Evolutionary conservation across 1,284 basidiomycete species (phyloP), one percentile per base, ranked within the genome.

Genomic region (Malassezia obtusa): DNA sequence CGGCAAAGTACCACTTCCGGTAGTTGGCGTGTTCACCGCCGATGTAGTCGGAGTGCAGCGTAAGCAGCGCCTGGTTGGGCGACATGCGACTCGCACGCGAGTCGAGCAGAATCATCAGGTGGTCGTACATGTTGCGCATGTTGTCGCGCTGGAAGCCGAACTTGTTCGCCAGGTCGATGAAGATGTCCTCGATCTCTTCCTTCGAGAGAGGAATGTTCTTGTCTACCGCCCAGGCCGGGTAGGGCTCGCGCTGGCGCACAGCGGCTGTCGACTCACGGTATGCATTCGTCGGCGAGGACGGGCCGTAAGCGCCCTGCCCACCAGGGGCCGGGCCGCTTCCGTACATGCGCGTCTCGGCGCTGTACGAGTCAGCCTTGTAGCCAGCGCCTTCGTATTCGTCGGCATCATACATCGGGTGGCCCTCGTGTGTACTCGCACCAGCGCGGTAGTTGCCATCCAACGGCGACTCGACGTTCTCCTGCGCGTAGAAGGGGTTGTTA

Each of bases 171-270:
- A 98, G 80, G 77, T 98, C 94, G 58, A 96, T 84, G 71, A 98
- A 89, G 50, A 98, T 89, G 74, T 99, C 92, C 76, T 98, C 92
- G 56, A 98, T 96, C 78, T 98, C 94, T 67, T 98, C 92, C 78
- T 95, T 96, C 30, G 89, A 90, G 11, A 98, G 79, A 12, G 92
- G 92, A 58, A 95, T 94, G 66, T 89, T 84, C 47, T 87, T 84
- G 57, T 95, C 90, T 37, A 84, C 77, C 15, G 84, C 84, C 92
- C 94, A 96, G 0, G 90, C 89, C 0, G 92, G 89, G 65, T 92
- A 91, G 17, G 86, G 82, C 64, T 92, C 89, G 41, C 70, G 63
- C 61, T 71, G 70, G 14, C 68, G 63, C 51, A 50, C 56, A 49
- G 30, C 22, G 14, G 46, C 46, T 7, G 45, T 49, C 15, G 52